These are phyloP conservation scores for Apiospora kogelbergensis DNA, from an alignment of 2,329 filamentous ascomycete species.

Conservation along the genomic window DNA sequence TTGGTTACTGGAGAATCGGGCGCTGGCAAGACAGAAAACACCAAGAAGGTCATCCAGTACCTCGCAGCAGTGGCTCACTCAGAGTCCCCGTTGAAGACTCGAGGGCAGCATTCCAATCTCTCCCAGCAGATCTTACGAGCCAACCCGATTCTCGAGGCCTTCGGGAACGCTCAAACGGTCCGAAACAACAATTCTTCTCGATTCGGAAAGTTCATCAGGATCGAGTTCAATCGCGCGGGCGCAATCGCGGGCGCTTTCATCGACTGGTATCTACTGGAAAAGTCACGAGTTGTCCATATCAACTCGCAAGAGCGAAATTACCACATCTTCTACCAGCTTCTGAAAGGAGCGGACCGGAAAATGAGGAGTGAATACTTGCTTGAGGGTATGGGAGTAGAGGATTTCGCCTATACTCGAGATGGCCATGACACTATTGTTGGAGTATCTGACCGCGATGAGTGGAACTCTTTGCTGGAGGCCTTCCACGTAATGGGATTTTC, in stretches of 20 bases:
- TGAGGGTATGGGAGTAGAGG: slow-evolving; percentile 71
- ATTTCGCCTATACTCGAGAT: slow-evolving; percentile 88
- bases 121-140: slow-evolving; percentile 95
- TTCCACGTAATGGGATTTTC: slow-evolving; percentile 94
- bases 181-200: slow-evolving; percentile 98
- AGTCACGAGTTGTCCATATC: slow-evolving; percentile 91
- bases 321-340: slow-evolving; percentile 94
- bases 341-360: slow-evolving; percentile 75
- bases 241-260: slow-evolving; percentile 96
- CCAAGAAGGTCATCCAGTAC: slow-evolving; percentile 99
- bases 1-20: slow-evolving; percentile 97
- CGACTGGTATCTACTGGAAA: slow-evolving; percentile 97
- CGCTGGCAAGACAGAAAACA: slow-evolving; percentile 98
- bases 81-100: slow-evolving; percentile 66
- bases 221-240: slow-evolving; percentile 85
- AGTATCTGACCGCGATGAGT: slow-evolving; percentile 87
- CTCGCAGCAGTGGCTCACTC: slow-evolving; percentile 89
- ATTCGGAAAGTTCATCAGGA: slow-evolving; percentile 98
- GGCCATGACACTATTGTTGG: slow-evolving; percentile 91
- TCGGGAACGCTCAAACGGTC: slow-evolving; percentile 97
- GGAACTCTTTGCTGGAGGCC: slow-evolving; percentile 85
- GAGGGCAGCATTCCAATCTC: slow-evolving; percentile 72
- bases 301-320: slow-evolving; percentile 92
- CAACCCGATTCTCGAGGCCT: slow-evolving; percentile 96
- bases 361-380: slow-evolving; percentile 79